A percentile compares a stretch with the other conserved stretches of the same genome.
Conservation (phyloP, 768 basidiomycete species). For the Termitomyces sp. region DNA sequence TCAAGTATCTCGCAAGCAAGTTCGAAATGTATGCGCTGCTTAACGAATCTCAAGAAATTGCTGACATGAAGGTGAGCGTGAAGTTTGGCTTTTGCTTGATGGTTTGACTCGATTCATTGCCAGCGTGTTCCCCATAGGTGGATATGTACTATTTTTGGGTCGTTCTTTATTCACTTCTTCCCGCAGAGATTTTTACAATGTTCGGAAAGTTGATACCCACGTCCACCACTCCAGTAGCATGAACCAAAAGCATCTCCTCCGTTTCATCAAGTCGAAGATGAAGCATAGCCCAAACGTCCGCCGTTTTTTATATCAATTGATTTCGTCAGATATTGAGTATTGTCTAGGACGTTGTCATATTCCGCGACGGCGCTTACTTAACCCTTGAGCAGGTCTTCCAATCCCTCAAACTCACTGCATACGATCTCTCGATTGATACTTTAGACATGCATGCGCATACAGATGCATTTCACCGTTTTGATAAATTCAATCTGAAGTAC, state of each 20-base stretch:
- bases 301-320: background rate
- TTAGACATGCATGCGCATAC: constrained; percentile 99
- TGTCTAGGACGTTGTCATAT: constrained; percentile 86
- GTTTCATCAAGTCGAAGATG: constrained; percentile 99
- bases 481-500: constrained; percentile 97
- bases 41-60: constrained; percentile 90
- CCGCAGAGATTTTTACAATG: constrained; percentile 94
- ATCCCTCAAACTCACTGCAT: constrained; percentile 90
- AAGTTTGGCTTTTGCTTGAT: background rate
- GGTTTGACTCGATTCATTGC: background rate
- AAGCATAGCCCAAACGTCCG: constrained; percentile 75
- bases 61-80: constrained; percentile 86
- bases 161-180: background rate
- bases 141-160: constrained; percentile 43
- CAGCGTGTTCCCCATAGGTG: background rate
- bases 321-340: background rate
- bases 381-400: constrained; percentile 95
- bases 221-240: constrained; percentile 98
- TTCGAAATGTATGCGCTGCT: constrained; percentile 90
- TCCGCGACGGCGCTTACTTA: constrained; percentile 85
- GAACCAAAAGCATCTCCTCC: constrained; percentile 98
- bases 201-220: constrained; percentile 98
- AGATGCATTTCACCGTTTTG: constrained; percentile 97
- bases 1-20: constrained; percentile 90
- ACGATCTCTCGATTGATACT: constrained; percentile 97